Evolutionary conservation across 345 rosid species (phyloP), one percentile per base, ranked within the genome.

Genomic region (Dipteronia dyeriana): DNA sequence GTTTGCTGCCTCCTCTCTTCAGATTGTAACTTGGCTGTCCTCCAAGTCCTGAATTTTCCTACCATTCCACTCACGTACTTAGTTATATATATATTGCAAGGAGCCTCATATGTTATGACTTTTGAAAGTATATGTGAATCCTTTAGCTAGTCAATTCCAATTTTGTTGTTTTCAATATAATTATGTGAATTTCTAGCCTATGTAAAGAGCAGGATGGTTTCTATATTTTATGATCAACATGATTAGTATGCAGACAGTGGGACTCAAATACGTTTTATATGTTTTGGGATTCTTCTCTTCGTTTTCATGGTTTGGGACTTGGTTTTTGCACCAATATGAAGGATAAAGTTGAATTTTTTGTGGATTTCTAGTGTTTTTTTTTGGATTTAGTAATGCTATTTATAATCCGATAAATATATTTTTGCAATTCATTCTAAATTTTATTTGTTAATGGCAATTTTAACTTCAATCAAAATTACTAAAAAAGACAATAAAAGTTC

Each of bases 1-100:
- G 79, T 89, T 89, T 6, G 88, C 92, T 25, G 87, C 86, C 5
- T 87, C 92, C 26, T 85, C 91, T 38, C 80, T 95, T 78, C 87
- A 85, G 66, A 83, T 84, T 71, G 93, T 90, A 57, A 25, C 86
- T 16, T 86, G 92, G 90, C 91, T 91, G 38, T 34, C 38, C 65
- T 81, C 92, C 77, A 86, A 64, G 62, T 53, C 31, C 53, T 88
- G 80, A 82, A 64, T 61, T 60, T 34, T n/a, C 17, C 4, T 4
- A 4, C 59, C 51, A n/a, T 4, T 34, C 56, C 4, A 17, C 22
- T 63, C 31, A 4, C 8, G 20, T 23, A 17, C 64, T 60, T n/a
- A 9, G 26, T 34, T 29, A 29, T 34, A n/a, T 56, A 51, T 4
- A 67, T 56, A 8, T 34, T 41, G 45, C 8, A 41, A 0, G 57